Evolutionary conservation across 768 basidiomycete species (phyloP), one percentile per base, ranked within the genome.

Genomic region (Tulasnella sp.): DNA sequence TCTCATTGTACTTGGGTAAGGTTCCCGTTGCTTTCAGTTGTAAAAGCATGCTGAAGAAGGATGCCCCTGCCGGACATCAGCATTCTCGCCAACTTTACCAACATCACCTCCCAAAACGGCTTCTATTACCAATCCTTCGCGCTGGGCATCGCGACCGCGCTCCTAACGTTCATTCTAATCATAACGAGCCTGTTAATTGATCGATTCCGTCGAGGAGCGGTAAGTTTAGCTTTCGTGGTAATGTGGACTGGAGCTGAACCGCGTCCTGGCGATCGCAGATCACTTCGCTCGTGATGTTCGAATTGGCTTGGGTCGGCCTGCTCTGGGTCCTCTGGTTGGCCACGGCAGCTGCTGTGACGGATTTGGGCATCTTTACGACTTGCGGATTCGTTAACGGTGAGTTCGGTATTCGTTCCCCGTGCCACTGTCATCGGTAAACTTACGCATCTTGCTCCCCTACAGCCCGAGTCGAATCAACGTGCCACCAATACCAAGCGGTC

Each of bases 241-340:
- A 52, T 26, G 5, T 52, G 9, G 47, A 52, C 47, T 7, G n/a
- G 47, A 8, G 1, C 47, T 52, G 22, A 52, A n/a, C n/a, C 22
- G 37, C n/a, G 34, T 37, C n/a, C 4, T n/a, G 17, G 6, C 1
- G 5, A 37, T 2, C 4, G 4, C 34, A 70, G 69, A 59, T 70
- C 40, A 70, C 69, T 22, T 70, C 69, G 1, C 44, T 70, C 12
- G 52, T 70, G 0, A 42, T 41, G 29, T 9, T 59, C 26, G 69
- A 70, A n/a, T 44, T 70, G 26, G 44, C 69, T 11, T 70, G 69
- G 41, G 34, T 34, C 29, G 69, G 69, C 34, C 2, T 70, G 17
- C 69, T 70, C 11, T 70, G 69, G 69, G 44, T 59, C 17, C 42
- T 70, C 19, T 70, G 69, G 69, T 29, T 70, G 16, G 1, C 69